Conservation (phyloP, 805 yeast species). For the Metschnikowia arizonensis region DNA sequence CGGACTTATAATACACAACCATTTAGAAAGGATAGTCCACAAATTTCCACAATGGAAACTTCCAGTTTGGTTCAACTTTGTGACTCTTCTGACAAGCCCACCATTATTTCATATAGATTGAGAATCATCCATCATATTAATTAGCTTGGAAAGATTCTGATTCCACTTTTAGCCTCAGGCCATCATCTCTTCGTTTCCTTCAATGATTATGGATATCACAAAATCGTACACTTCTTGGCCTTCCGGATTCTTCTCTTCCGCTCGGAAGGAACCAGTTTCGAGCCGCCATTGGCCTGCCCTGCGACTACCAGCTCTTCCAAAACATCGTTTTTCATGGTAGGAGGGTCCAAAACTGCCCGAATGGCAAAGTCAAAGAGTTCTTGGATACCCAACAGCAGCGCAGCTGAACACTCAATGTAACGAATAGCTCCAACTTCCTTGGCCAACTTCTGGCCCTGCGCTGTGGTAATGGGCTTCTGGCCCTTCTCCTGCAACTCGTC, state of each 20-base stretch:
- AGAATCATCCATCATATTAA: too few relatives aligned
- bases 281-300: constrained; percentile 6
- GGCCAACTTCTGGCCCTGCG: constrained; percentile 65
- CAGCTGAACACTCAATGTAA: constrained; percentile 86
- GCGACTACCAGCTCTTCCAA: constrained; percentile 16
- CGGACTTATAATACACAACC: constrained; percentile 1
- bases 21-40: background rate
- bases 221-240: constrained; percentile 39
- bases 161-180: too few relatives aligned
- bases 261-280: background rate
- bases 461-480: constrained; percentile 53
- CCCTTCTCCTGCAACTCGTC: constrained; percentile 63
- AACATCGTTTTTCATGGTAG: constrained; percentile 21
- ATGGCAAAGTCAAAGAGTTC: constrained; percentile 83
- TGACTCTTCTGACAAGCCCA: too few relatives aligned
- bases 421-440: constrained; percentile 67
- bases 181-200: too few relatives aligned
- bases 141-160: too few relatives aligned
- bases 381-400: constrained; percentile 81
- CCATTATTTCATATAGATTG: too few relatives aligned
- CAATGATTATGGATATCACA: too few relatives aligned
- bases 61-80: too few relatives aligned
- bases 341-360: constrained; percentile 58
- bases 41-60: background rate
- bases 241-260: constrained; percentile 29